Evolutionary conservation across 345 rosid genomes (phyloP).

Genomic region (Psidium guajava): DNA sequence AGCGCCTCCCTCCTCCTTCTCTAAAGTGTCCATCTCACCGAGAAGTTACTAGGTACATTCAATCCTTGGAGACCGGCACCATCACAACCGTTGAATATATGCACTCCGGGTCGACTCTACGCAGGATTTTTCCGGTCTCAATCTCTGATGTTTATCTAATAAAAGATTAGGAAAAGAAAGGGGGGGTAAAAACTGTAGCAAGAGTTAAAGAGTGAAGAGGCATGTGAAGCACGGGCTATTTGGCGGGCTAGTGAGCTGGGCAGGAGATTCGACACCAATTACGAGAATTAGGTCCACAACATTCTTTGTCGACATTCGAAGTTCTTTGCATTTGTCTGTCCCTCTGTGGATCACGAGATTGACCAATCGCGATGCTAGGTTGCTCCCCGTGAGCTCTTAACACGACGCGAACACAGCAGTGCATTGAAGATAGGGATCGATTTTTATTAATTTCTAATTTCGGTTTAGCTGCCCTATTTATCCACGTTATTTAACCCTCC

Average conservation of each 20-base stretch:
- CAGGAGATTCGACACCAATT: background rate
- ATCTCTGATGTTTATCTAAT: background rate
- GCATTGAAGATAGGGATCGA: background rate
- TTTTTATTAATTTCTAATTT: background rate
- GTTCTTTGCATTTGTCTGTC: background rate
- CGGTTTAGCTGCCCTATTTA: background rate
- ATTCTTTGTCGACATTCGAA: background rate
- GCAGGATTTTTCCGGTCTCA: background rate
- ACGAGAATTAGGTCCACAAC: background rate
- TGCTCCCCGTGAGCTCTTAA: conserved; percentile 1
- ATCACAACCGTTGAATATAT: background rate
- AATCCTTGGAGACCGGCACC: background rate
- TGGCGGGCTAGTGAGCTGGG: background rate
- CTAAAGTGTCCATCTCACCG: rapidly evolving
- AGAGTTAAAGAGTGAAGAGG: background rate
- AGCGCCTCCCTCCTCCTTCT: background rate
- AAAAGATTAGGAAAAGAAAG: background rate
- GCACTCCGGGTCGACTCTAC: too few species aligned
- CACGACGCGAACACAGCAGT: background rate
- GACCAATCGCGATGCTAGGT: background rate
- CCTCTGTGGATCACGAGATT: background rate
- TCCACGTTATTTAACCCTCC: background rate
- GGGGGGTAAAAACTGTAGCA: background rate
- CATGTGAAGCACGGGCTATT: background rate
- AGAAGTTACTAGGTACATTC: background rate